phyloP scores from a whole-genome alignment of 208 protist species.

The Trypanosoma melophagium region DNA sequence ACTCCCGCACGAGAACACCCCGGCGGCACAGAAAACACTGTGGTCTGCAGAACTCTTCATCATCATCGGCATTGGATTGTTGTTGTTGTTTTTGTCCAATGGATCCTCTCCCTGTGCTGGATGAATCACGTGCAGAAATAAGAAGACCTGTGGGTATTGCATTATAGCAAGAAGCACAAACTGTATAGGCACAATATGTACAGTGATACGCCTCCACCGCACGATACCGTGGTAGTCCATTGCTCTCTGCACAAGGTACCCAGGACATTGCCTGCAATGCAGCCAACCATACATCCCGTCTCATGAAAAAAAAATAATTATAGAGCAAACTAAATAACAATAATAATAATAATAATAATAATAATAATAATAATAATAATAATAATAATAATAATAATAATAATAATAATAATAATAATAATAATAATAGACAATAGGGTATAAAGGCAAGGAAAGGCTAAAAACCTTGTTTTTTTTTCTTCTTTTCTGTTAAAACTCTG shows the following conservation, averaged over 20 bases:
- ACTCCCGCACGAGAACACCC: slow-evolving; percentile 46
- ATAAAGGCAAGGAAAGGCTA: neutral
- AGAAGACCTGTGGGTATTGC: slow-evolving; percentile 32
- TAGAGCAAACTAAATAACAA: no score
- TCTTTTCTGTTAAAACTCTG: neutral
- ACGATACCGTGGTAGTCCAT: slow-evolving; percentile 55
- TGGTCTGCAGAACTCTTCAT: slow-evolving; percentile 11
- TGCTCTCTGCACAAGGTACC: slow-evolving; percentile 45
- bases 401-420: no score
- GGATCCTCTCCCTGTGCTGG: neutral
- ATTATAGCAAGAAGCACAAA: slow-evolving; percentile 60
- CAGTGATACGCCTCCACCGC: slow-evolving; percentile 66
- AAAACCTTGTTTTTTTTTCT: neutral
- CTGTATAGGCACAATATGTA: slow-evolving; percentile 81
- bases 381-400: no score
- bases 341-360: no score
- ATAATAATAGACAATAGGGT: no score
- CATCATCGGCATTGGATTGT: neutral
- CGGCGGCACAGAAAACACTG: slow-evolving; percentile 66
- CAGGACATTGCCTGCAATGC: slow-evolving; percentile 27
- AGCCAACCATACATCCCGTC: slow-evolving; percentile 21
- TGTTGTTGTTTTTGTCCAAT: neutral
- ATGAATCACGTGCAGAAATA: slow-evolving; percentile 7
- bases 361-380: no score
- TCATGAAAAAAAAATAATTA: slow-evolving; percentile 10